phyloP scores from a whole-genome alignment of 2,329 filamentous ascomycete species.

The Aspergillus melleus region DNA sequence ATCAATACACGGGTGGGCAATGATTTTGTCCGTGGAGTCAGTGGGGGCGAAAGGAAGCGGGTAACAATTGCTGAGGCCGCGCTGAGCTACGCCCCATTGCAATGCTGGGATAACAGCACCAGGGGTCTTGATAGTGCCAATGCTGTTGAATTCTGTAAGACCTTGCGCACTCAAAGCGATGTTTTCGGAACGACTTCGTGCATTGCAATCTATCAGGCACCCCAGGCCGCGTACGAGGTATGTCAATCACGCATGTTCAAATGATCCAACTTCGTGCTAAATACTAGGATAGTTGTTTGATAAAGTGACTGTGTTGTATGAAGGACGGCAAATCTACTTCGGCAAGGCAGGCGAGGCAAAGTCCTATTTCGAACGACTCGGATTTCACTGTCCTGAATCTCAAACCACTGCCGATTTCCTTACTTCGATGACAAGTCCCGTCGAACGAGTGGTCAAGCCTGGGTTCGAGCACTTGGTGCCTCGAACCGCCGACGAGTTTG shows the following conservation, averaged over 20 bases:
- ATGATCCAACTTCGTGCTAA: not conserved
- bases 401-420: constrained; percentile 69
- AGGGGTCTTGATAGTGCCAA: constrained; percentile 50
- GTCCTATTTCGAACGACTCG: constrained; percentile 64
- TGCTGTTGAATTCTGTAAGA: constrained; percentile 53
- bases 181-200: constrained; percentile 44
- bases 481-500: constrained; percentile 68
- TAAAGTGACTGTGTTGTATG: constrained; percentile 67
- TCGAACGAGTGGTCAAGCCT: constrained; percentile 53
- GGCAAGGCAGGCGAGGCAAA: constrained; percentile 60
- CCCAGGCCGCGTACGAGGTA: constrained; percentile 36
- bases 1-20: constrained; percentile 43
- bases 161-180: constrained; percentile 46
- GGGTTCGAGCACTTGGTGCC: constrained; percentile 64
- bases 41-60: constrained; percentile 58
- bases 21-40: constrained; percentile 58
- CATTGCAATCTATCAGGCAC: constrained; percentile 53
- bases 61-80: constrained; percentile 55
- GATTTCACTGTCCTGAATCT: constrained; percentile 64
- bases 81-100: constrained; percentile 42
- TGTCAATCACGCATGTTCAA: not conserved
- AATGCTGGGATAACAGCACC: constrained; percentile 43
- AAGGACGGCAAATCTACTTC: constrained; percentile 72
- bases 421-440: constrained; percentile 64
- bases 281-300: constrained; percentile 55